Evolutionary conservation across 768 basidiomycete genomes (phyloP).

Genomic region (Lentinus tigrinus): DNA sequence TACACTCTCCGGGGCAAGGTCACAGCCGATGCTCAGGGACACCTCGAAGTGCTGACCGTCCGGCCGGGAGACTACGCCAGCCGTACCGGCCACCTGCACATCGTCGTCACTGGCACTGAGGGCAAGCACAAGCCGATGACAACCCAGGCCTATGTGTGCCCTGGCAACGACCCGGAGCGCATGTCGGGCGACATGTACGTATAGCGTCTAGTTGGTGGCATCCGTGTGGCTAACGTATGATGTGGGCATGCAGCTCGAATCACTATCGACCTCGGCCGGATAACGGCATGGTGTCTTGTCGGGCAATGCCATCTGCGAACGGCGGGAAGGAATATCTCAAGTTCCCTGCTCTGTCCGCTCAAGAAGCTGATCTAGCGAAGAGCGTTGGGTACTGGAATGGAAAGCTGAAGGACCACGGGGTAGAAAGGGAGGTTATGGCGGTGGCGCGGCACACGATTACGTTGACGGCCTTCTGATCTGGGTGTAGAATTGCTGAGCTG

Average conservation of each 20-base stretch:
- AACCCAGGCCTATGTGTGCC: constrained; percentile 25
- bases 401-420: constrained; percentile 17
- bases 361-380: constrained; percentile 11
- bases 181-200: constrained; percentile 23
- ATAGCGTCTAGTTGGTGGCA: neutral
- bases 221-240: neutral
- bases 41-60: constrained; percentile 24
- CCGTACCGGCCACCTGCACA: constrained; percentile 24
- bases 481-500: too few species aligned
- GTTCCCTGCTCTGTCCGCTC: constrained; percentile 17
- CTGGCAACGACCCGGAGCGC: constrained; percentile 19
- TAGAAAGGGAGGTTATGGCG: constrained; percentile 17
- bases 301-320: constrained; percentile 12
- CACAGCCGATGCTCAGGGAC: constrained; percentile 19
- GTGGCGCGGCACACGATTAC: constrained; percentile 13
- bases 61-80: constrained; percentile 20
- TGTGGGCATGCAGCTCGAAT: constrained; percentile 11
- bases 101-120: constrained; percentile 13
- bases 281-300: constrained; percentile 18
- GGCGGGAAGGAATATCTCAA: constrained; percentile 12
- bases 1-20: constrained; percentile 26
- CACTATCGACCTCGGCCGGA: constrained; percentile 10
- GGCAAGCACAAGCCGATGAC: constrained; percentile 17
- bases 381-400: constrained; percentile 24
- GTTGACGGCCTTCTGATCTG: constrained; percentile 3